Conservation (phyloP, 2,329 filamentous ascomycete species). For the Pseudogymnoascus verrucosus region DNA sequence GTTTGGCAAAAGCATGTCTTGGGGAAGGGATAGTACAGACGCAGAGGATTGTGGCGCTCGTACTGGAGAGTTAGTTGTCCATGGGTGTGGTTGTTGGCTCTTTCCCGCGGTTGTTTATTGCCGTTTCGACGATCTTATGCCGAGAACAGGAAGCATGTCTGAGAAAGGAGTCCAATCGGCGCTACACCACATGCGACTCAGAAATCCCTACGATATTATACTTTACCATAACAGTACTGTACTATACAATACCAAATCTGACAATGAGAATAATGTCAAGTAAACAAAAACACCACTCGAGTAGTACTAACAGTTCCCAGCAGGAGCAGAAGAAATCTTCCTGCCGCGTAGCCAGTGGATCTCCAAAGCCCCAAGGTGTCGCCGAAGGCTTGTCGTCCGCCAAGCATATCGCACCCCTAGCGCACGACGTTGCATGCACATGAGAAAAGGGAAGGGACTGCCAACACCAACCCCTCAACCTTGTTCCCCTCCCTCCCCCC, state of each 20-base stretch:
- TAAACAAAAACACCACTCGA: neutral
- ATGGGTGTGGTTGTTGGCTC: neutral
- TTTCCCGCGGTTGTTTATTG: neutral
- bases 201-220: neutral
- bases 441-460: neutral
- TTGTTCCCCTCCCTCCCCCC: neutral
- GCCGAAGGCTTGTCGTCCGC: neutral
- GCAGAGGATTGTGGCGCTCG: neutral
- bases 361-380: neutral
- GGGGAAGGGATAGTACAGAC: neutral
- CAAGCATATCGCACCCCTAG: neutral
- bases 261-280: neutral
- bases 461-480: neutral
- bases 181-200: neutral
- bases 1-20: neutral
- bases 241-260: no score
- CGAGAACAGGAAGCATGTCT: neutral
- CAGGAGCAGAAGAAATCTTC: no score
- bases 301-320: no score
- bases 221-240: neutral
- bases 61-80: neutral
- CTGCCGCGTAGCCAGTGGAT: neutral
- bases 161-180: neutral
- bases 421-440: conserved; percentile 1
- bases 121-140: neutral